Base-by-base conservation (phyloP, 2,329 filamentous ascomycete species). In the Alternaria infectoria region DNA sequence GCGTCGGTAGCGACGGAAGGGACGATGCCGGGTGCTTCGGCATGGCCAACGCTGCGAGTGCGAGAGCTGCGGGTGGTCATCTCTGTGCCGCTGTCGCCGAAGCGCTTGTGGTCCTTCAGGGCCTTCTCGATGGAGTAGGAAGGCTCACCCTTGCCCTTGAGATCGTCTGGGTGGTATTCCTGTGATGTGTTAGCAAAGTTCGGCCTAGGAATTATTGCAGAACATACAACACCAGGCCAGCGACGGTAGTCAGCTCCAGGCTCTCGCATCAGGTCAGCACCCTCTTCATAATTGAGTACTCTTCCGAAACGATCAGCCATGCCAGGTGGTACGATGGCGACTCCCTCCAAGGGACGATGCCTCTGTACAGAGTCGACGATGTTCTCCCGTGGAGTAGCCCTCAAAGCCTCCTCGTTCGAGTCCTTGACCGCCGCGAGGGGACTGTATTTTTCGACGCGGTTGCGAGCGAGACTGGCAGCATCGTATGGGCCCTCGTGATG, bases 401-500 rank as follows among this genome's bases (percentile, higher is more conserved):
- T 88, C 54, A 97, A 79, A 0, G 93, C 92, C 77, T 93, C 91
- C 57, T 85, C 83, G 79, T 96, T 97, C 45, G 89, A 89, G 4
- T 87, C 85, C 59, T 84, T 83, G 6, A 97, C 87, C 3, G 94
- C 95, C 26, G 91, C 93, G 8, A 97, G 81, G 0, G 95, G 94
- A 4, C 92, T 90, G 61, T 78, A 81, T 58, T 84, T 82, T 70
- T 83, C 85, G 71, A 88, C 84, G 5, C 82, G 84, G 81, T 97
- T 97, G 51, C 92, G 87, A 12, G 91, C 88, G 2, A 90, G 84
- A 56, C 93, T 85, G 3, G 92, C 91, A 10, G 94, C 93, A 77
- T 98, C 95, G 71, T 92, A 98, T 0, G 95, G 95, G 0, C 95
- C 94, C 67, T 91, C 92, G 73, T 98, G 95, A 79, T 97, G 95